Base-by-base conservation (phyloP, 495 filamentous ascomycete species). In the Penicillium odoratum region DNA sequence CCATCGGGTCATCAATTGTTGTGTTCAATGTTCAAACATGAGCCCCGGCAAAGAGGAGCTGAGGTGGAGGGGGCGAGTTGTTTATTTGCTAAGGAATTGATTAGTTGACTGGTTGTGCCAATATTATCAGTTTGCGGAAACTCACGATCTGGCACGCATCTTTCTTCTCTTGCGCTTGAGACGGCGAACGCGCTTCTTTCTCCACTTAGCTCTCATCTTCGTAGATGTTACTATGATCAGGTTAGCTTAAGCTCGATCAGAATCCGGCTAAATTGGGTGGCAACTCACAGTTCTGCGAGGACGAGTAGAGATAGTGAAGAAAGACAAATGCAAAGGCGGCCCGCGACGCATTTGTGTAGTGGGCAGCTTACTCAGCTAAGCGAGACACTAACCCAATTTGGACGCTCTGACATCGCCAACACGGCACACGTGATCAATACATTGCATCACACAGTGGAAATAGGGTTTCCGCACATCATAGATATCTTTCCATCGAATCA, bases 161-260 rank as follows among this genome's bases (percentile, higher is more conserved):
- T 97, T 97, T 91, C 93, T 93, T 78, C 93, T 88, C 92, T 97
- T 97, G 77, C 91, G 86, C 87, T 97, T 97, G 79, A 97, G 89
- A 78, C 93, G 87, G 63, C 93, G 88, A 81, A 95, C 91, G 74
- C 93, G 84, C 92, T 97, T 97, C 90, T 97, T 97, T 85, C 92
- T 92, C 92, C 92, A 97, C 83, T 97, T 97, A 69, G 90, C 91
- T 92, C 92, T 92, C 92, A 97, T 95, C 86, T 85, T 93, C 85
- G 81, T 69, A 74, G 72, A 74, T 72, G 63, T 56, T 68, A 64
- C 57, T 57, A 56, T 65, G 57, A 29, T 26, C 10, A 31, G n/a
- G 53, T 62, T 47, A 57, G 44, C 52, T 58, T 58, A 51, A 33
- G 13, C 15, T 43, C 34, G 36, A 59, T 30, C 29, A 40, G 5